phyloP scores from a whole-genome alignment of 1,284 basidiomycete species.

The Apiotrichum gracile region DNA sequence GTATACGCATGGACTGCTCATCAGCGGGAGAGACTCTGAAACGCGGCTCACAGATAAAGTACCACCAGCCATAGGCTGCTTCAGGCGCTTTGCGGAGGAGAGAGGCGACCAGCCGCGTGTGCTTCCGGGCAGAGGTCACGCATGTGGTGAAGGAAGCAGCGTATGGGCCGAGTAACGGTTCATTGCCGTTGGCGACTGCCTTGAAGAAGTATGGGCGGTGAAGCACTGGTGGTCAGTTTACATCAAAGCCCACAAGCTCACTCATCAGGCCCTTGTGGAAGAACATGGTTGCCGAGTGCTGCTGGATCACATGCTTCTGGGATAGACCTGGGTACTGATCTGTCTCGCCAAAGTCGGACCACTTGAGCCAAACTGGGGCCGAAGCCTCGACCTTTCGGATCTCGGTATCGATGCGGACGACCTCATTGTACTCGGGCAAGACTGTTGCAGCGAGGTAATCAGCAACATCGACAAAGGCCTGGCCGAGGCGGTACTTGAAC shows the following conservation, averaged over 20 bases:
- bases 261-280: constrained; percentile 22
- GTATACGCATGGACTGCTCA: constrained; percentile 23
- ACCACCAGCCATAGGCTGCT: constrained; percentile 23
- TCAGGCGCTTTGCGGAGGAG: constrained; percentile 9
- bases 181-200: constrained; percentile 13
- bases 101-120: constrained; percentile 17
- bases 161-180: constrained; percentile 18
- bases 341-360: constrained; percentile 14
- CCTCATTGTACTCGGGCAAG: constrained; percentile 19
- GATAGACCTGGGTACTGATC: neutral
- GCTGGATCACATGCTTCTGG: constrained; percentile 17
- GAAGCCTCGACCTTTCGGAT: constrained; percentile 13
- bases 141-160: constrained; percentile 24
- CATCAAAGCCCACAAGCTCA: neutral
- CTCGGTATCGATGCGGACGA: constrained; percentile 20
- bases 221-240: constrained; percentile 4
- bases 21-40: neutral
- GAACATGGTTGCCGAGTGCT: constrained; percentile 22
- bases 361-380: constrained; percentile 20
- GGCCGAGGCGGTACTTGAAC: constrained; percentile 16
- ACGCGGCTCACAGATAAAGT: constrained; percentile 16
- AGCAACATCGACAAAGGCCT: constrained; percentile 16
- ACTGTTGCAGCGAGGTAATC: constrained; percentile 18
- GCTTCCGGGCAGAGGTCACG: constrained; percentile 20
- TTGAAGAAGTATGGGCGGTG: constrained; percentile 25